A percentile compares a stretch with the other conserved stretches of the same genome.
Conservation (phyloP, 345 rosid species). For the Trapa bicornis region DNA sequence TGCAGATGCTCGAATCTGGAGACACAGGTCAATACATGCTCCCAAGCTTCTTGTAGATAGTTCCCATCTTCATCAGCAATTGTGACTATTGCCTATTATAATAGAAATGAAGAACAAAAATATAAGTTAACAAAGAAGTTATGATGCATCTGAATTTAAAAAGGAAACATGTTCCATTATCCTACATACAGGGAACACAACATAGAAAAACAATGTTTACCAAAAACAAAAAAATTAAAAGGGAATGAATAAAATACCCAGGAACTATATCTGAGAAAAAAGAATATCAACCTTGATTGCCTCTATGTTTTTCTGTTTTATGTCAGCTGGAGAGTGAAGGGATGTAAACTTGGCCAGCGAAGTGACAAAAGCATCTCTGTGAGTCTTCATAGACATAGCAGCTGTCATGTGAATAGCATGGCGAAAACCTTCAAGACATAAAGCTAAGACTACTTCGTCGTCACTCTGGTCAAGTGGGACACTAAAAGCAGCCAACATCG, state of each 20-base stretch:
- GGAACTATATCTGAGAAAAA: neutral
- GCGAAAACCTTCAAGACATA: constrained; percentile 94
- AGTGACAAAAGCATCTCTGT: constrained; percentile 98
- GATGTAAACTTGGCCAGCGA: constrained; percentile 97
- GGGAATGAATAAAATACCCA: neutral
- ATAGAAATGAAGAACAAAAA: constrained; percentile 12
- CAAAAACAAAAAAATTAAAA: neutral
- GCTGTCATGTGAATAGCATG: constrained; percentile 91
- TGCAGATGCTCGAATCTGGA: constrained; percentile 98
- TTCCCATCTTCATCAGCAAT: constrained; percentile 99
- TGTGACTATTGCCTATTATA: constrained; percentile 67
- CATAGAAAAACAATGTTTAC: neutral
- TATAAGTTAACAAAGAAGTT: neutral
- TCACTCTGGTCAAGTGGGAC: constrained; percentile 99
- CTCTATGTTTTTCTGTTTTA: constrained; percentile 82
- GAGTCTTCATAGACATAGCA: constrained; percentile 99
- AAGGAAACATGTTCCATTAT: neutral
- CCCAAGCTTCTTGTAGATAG: constrained; percentile 99
- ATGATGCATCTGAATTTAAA: neutral
- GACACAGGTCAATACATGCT: constrained; percentile 97
- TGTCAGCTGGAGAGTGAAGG: constrained; percentile 96
- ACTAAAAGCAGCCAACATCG: constrained; percentile 99
- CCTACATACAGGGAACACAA: neutral
- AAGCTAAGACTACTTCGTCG: constrained; percentile 67
- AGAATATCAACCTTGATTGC: constrained; percentile 68